phyloP scores from a whole-genome alignment of 371 early-diverging fungal genomes.

The Apophysomyces elegans region DNA sequence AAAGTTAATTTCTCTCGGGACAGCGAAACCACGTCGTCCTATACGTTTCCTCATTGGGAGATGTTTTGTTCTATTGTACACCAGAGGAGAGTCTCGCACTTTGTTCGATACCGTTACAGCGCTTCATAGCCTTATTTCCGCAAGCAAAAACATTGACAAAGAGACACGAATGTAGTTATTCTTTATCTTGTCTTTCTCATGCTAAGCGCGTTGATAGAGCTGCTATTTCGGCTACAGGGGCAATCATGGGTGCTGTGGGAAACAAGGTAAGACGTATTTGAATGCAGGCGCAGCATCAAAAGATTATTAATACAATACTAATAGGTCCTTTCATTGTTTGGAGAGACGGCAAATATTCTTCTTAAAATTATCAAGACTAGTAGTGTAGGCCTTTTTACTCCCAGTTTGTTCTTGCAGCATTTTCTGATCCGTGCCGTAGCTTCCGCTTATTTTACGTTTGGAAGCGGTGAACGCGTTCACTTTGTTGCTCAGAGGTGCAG shows the following conservation, averaged over 20 bases:
- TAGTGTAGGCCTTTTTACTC: conserved; percentile 56
- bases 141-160: conserved; percentile 72
- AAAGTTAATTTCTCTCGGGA: conserved; percentile 61
- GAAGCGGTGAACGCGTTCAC: conserved; percentile 76
- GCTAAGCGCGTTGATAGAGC: conserved; percentile 56
- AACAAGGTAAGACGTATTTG: conserved; percentile 46
- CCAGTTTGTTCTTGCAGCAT: not conserved
- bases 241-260: conserved; percentile 69
- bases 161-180: conserved; percentile 57
- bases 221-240: conserved; percentile 77
- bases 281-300: not conserved
- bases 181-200: no score
- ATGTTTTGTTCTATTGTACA: conserved; percentile 72
- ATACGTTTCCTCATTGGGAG: conserved; percentile 79
- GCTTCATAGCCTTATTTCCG: conserved; percentile 64
- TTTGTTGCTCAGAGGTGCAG: conserved; percentile 75
- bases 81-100: conserved; percentile 72
- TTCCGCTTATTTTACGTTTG: conserved; percentile 66
- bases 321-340: conserved; percentile 75
- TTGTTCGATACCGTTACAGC: conserved; percentile 81
- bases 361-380: conserved; percentile 68
- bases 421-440: conserved; percentile 25
- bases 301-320: not conserved
- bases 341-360: conserved; percentile 72
- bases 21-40: conserved; percentile 78